phyloP scores from a whole-genome alignment of 1,139 yeast species.

The Arxiozyma telluris region DNA sequence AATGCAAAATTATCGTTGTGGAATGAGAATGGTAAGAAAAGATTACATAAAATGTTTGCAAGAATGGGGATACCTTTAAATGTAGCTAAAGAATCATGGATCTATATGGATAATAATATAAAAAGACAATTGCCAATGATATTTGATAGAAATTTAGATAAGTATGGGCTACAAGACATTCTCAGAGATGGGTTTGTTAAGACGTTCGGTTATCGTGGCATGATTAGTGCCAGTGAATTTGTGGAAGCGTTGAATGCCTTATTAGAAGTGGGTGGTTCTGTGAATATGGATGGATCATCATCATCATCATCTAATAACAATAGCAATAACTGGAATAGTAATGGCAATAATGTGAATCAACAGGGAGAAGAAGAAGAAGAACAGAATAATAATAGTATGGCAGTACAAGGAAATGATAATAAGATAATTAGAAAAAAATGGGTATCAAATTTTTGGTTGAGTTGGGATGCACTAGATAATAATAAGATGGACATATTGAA shows the following conservation, averaged over 20 bases:
- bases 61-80: conserved; percentile 90
- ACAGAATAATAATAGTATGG: conserved; percentile 16
- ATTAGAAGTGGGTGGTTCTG: conserved; percentile 51
- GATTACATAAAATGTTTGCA: conserved; percentile 84
- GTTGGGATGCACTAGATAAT: conserved; percentile 83
- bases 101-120: conserved; percentile 73
- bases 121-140: conserved; percentile 66
- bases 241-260: conserved; percentile 83
- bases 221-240: conserved; percentile 85
- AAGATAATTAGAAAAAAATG: conserved; percentile 43
- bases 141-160: conserved; percentile 59
- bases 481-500: conserved; percentile 46
- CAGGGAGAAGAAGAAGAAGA: conserved; percentile 11
- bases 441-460: conserved; percentile 87
- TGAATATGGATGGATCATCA: conserved; percentile 1
- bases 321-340: conserved; percentile 6
- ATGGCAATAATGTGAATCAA: conserved; percentile 25
- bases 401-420: conserved; percentile 17
- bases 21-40: conserved; percentile 86
- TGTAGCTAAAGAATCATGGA: conserved; percentile 87
- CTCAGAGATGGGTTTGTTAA: conserved; percentile 80
- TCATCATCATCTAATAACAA: not conserved
- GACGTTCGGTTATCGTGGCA: conserved; percentile 78
- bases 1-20: conserved; percentile 80
- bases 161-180: conserved; percentile 76